Evolutionary conservation across 129 eudicot genomes (phyloP).

Genomic region (Gnaphalium uliginosum): DNA sequence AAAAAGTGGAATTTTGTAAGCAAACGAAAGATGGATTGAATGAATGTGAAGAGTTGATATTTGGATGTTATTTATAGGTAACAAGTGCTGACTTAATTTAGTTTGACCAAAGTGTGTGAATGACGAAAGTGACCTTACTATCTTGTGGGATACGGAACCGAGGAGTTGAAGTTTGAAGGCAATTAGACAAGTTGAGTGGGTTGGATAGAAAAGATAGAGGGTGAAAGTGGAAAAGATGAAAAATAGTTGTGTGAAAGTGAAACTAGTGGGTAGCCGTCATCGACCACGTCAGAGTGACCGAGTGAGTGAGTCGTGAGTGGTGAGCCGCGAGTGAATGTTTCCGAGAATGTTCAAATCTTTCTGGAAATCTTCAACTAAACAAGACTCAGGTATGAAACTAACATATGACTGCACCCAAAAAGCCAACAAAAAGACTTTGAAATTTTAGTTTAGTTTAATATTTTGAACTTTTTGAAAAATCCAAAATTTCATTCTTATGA

Average conservation of each 20-base stretch:
- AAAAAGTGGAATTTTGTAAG: conserved; percentile 31
- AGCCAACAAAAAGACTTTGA: conserved; percentile 29
- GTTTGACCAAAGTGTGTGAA: conserved; percentile 39
- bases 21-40: conserved; percentile 32
- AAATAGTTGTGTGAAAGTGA: conserved; percentile 11
- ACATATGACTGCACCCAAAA: conserved; percentile 25
- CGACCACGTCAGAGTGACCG: conserved; percentile 43
- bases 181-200: conserved; percentile 14
- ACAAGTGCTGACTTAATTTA: conserved; percentile 35
- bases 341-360: conserved; percentile 30
- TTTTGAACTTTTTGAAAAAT: too few relatives aligned
- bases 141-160: conserved; percentile 28
- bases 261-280: conserved; percentile 29
- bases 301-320: conserved; percentile 39
- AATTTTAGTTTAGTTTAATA: neutral
- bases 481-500: too few relatives aligned
- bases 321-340: conserved; percentile 31
- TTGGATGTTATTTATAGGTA: conserved; percentile 39
- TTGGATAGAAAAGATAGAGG: neutral
- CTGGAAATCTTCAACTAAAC: conserved; percentile 27
- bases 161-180: conserved; percentile 34
- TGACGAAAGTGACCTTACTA: conserved; percentile 17
- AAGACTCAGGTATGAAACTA: conserved; percentile 19
- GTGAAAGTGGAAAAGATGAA: neutral
- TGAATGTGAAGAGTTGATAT: conserved; percentile 18